phyloP scores from a whole-genome alignment of 768 basidiomycete genomes.

The Tulasnella sp. region DNA sequence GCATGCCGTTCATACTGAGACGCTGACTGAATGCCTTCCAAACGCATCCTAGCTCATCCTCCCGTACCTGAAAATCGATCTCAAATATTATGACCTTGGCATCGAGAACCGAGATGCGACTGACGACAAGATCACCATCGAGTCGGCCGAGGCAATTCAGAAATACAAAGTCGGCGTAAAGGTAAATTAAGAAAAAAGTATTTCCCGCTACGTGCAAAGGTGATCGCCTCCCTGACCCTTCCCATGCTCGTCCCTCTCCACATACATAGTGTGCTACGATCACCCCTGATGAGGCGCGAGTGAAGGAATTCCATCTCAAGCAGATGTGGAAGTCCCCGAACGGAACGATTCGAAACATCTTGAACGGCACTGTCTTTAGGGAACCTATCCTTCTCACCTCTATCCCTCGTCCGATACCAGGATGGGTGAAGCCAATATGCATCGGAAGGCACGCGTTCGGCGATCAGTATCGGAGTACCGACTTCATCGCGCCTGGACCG shows the following conservation, averaged over 20 bases:
- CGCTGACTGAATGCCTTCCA: neutral
- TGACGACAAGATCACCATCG: slow-evolving; percentile 83
- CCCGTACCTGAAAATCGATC: slow-evolving; percentile 87
- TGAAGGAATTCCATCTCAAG: slow-evolving; percentile 94
- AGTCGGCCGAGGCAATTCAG: slow-evolving; percentile 88
- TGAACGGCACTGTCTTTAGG: slow-evolving; percentile 96
- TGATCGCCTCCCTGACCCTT: neutral
- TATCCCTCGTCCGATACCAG: slow-evolving; percentile 89
- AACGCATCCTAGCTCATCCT: slow-evolving; percentile 61
- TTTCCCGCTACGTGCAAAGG: neutral
- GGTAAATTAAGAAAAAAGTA: slow-evolving; percentile 9
- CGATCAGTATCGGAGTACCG: slow-evolving; percentile 93
- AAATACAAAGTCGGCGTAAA: slow-evolving; percentile 96
- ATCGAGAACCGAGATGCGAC: slow-evolving; percentile 89
- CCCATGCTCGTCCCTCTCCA: neutral
- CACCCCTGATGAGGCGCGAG: slow-evolving; percentile 94
- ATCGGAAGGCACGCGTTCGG: slow-evolving; percentile 97
- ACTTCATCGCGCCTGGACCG: slow-evolving; percentile 80
- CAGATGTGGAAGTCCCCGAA: slow-evolving; percentile 99
- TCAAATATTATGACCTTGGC: slow-evolving; percentile 98
- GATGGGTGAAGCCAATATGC: slow-evolving; percentile 93
- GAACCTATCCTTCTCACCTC: slow-evolving; percentile 89
- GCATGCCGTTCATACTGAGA: neutral
- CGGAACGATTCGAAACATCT: slow-evolving; percentile 95
- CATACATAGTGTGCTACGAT: slow-evolving; percentile 90